Evolutionary conservation across 768 basidiomycete species (phyloP).

Genomic region (Podaxis mareebaensis): DNA sequence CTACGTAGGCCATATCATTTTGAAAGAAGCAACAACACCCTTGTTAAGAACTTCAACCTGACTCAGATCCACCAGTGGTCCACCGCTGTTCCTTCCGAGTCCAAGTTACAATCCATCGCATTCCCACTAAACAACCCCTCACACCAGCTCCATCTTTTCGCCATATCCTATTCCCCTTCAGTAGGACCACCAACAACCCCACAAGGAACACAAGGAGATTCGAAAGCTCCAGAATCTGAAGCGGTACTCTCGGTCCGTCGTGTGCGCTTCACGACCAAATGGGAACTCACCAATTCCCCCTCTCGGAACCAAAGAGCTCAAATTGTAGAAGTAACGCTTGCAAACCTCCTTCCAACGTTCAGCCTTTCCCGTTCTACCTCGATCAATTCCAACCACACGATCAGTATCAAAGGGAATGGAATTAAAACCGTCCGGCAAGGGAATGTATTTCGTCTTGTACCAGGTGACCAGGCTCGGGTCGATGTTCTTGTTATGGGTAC

Average conservation of each 20-base stretch:
- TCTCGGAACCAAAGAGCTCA: slow-evolving; percentile 34
- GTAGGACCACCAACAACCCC: neutral
- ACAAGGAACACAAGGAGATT: neutral
- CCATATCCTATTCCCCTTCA: slow-evolving; percentile 41
- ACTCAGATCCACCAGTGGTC: slow-evolving; percentile 48
- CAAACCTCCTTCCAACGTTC: slow-evolving; percentile 46
- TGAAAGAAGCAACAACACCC: slow-evolving; percentile 27
- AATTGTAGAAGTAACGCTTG: slow-evolving; percentile 51
- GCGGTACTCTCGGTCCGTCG: slow-evolving; percentile 41
- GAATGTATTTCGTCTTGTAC: slow-evolving; percentile 43
- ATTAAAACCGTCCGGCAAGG: slow-evolving; percentile 45
- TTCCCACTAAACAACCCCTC: slow-evolving; percentile 34
- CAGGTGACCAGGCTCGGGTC: slow-evolving; percentile 50
- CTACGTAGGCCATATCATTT: slow-evolving; percentile 46
- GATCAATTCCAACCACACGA: slow-evolving; percentile 30
- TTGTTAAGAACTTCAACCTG: slow-evolving; percentile 38
- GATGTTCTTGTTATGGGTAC: slow-evolving; percentile 48
- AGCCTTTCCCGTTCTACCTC: slow-evolving; percentile 29
- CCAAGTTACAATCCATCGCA: slow-evolving; percentile 41
- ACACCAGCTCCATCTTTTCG: slow-evolving; percentile 46
- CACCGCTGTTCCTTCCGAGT: slow-evolving; percentile 40
- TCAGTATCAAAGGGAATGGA: slow-evolving; percentile 38
- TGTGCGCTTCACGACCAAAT: slow-evolving; percentile 46
- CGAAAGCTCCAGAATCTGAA: slow-evolving; percentile 6
- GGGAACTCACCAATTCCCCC: slow-evolving; percentile 36